These are phyloP conservation scores for Globisporangium yorkense DNA, from an alignment of 352 stramenopile genomes.

Conservation along the genomic window DNA sequence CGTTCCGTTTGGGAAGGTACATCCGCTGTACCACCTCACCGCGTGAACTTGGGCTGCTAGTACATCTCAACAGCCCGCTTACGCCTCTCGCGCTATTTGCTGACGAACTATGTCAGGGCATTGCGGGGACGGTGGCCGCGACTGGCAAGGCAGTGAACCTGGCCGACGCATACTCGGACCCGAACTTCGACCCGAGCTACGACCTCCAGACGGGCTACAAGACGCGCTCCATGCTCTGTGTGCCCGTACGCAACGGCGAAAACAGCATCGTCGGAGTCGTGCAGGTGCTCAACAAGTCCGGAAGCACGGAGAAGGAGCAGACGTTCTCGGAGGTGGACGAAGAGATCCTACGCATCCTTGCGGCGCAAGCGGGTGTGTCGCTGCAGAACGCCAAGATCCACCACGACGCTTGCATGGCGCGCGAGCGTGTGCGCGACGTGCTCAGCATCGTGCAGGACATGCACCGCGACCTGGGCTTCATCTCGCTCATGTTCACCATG, in stretches of 20 bases:
- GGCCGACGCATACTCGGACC: conserved; percentile 89
- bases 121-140: conserved; percentile 83
- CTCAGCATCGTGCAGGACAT: conserved; percentile 89
- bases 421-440: conserved; percentile 73
- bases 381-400: conserved; percentile 84
- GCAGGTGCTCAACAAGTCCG: conserved; percentile 87
- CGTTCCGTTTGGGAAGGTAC: conserved; percentile 73
- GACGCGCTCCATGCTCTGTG: conserved; percentile 89
- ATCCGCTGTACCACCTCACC: not conserved
- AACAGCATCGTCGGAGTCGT: conserved; percentile 86
- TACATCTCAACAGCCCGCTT: not conserved
- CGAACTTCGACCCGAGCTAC: conserved; percentile 90
- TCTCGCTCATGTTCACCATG: conserved; percentile 89
- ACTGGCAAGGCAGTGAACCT: conserved; percentile 87
- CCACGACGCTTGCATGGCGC: conserved; percentile 35
- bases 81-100: not conserved
- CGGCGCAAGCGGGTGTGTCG: conserved; percentile 78
- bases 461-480: conserved; percentile 87
- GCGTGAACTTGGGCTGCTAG: not conserved
- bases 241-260: conserved; percentile 76
- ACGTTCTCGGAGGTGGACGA: conserved; percentile 85
- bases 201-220: conserved; percentile 90
- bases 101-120: conserved; percentile 36
- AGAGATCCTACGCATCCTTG: conserved; percentile 83
- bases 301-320: conserved; percentile 45